Base-by-base conservation (phyloP, 2,329 filamentous ascomycete species). In the Neonectria sp. region DNA sequence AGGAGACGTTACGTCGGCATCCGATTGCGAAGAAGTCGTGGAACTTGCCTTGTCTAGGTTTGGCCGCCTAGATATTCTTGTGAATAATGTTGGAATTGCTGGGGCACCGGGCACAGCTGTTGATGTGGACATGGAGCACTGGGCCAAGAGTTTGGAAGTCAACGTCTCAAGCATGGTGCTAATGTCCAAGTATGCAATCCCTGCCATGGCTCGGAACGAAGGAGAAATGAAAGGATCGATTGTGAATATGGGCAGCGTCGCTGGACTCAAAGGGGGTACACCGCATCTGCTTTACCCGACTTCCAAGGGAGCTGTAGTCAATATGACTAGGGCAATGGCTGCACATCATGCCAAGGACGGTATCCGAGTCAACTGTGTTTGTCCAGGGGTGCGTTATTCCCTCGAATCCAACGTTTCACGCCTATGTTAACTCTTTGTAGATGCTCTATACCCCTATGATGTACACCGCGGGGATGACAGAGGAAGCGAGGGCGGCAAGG, bases 131-230 rank as follows among this genome's bases (percentile, higher is more conserved):
- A 86, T 90, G 82, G 83, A 78, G 0, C 81, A 83, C 13, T 92
- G 89, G 89, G 82, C 85, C 0, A 83, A 82, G 58, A 84, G 86
- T 0, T 82, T 92, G 63, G 83, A 90, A 51, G 80, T 91, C 55
- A 92, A 92, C 72, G 88, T 92, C 4, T 85, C 85, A 4, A 90
- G 86, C 71, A 92, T 92, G 90, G 86, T 92, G 35, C 81, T 87
- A 60, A 91, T 92, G 88, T 81, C 82, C n/a, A 90, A 90, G 72
- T 86, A 88, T 70, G 85, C 86, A 0, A 85, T 92, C 37, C 90
- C 90, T 0, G 86, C 81, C 6, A 92, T 92, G 90, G 68, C 71
- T 24, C 83, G 81, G 62, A 90, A 91, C 60, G 79, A 83, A 12
- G 81, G 81, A 0, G 82, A 85, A 43, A 73, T 79, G 58, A 81